phyloP scores from a whole-genome alignment of 257 asterid genomes.

The Solanum appendiculatum region DNA sequence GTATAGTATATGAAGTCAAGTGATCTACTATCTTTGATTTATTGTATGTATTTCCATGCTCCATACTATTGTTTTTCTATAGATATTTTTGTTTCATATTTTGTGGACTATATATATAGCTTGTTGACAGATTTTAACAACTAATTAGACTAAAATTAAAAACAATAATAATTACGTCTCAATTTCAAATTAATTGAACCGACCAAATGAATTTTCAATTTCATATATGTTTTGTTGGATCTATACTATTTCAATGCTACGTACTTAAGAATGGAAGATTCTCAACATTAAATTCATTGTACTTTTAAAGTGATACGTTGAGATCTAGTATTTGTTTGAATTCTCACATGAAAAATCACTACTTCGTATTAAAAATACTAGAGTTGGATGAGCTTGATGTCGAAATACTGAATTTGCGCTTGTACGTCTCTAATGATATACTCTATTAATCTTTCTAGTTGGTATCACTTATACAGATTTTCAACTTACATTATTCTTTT shows the following conservation, averaged over 20 bases:
- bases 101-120: neutral
- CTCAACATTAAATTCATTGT: neutral
- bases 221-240: neutral
- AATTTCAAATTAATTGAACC: neutral
- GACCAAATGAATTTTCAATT: neutral
- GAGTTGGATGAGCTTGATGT: too few species aligned
- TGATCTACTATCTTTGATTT: neutral
- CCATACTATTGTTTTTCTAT: neutral
- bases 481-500: neutral
- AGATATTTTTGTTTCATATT: neutral
- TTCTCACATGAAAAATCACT: neutral
- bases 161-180: neutral
- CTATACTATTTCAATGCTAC: neutral
- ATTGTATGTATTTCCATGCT: neutral
- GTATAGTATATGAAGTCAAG: neutral
- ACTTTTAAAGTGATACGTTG: neutral
- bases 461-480: neutral
- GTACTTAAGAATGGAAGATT: neutral
- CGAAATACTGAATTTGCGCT: too few species aligned
- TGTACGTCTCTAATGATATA: neutral
- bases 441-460: neutral
- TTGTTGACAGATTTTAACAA: neutral
- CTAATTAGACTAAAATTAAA: neutral
- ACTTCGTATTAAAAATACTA: neutral
- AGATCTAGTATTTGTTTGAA: neutral